Evolutionary conservation across 1,284 basidiomycete species (phyloP).

Genomic region (Ceratobasidium papillatum): DNA sequence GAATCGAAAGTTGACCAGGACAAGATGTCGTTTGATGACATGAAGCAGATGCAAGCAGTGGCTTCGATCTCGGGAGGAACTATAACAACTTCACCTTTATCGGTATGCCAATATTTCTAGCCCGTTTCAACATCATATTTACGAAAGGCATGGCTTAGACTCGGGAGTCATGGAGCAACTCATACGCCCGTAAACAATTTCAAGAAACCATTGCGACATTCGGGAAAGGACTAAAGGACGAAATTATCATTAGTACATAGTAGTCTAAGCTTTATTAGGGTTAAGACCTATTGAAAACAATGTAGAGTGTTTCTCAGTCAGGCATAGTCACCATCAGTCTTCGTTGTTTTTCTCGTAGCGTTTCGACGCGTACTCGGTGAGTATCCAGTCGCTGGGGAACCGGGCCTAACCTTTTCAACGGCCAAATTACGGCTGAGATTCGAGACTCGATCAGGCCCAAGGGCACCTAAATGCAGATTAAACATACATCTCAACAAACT

Average conservation of each 20-base stretch:
- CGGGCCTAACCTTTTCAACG: conserved; percentile 31
- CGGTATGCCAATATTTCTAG: not conserved
- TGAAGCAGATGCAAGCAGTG: conserved; percentile 21
- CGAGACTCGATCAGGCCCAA: conserved; percentile 41
- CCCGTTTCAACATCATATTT: not conserved
- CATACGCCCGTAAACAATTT: not conserved
- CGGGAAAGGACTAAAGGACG: conserved; percentile 34
- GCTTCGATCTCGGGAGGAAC: conserved; percentile 1
- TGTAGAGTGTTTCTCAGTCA: not conserved
- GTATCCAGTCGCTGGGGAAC: conserved; percentile 32
- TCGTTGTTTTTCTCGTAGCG: conserved; percentile 22
- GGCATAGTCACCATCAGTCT: conserved; percentile 1
- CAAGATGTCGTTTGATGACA: conserved; percentile 20
- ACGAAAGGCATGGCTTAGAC: not conserved
- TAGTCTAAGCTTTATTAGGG: too few relatives aligned
- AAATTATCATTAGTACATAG: conserved; percentile 29
- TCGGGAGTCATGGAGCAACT: not conserved
- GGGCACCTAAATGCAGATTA: conserved; percentile 29
- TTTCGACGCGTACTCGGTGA: conserved; percentile 17
- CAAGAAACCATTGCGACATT: conserved; percentile 20
- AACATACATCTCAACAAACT: not conserved
- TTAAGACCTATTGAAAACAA: not conserved
- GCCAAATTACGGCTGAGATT: conserved; percentile 33
- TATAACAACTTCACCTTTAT: conserved; percentile 2
- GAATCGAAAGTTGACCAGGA: conserved; percentile 53